Base-by-base conservation (phyloP, 768 basidiomycete genomes). In the Chalciporus chontae region DNA sequence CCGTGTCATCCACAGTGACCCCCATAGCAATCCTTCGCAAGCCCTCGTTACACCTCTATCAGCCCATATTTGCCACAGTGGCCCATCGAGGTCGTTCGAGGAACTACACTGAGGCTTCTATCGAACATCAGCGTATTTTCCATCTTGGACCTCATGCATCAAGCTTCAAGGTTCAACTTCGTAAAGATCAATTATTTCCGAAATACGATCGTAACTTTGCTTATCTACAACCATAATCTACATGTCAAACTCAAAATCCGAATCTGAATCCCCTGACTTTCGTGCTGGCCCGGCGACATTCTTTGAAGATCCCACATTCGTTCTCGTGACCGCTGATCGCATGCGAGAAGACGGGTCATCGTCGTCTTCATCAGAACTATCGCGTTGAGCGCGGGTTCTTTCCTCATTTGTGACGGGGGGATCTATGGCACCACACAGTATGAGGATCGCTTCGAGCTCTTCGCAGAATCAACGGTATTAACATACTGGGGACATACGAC, bases 221-320 rank as follows among this genome's bases (percentile, higher is more conserved):
- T n/a, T n/a, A n/a, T n/a, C n/a, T n/a, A n/a, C n/a, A n/a, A n/a
- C n/a, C n/a, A n/a, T n/a, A 8, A 15, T n/a, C 69, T 78, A 84
- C 70, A 84, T 69, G 59, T 84, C 83, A 62, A 85, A 83, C 60
- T 91, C 89, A 63, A 94, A 87, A 46, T 84, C 83, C 27, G 80
- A 82, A 65, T 92, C 92, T 27, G 86, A 87, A 59, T 86, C 81
- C 38, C 77, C 82, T 36, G 77, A 79, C 53, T 85, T 80, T 52
- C 76, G 73, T 27, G 53, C 60, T 34, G 66, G 59, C 11, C 69
- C 71, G 52, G 80, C 73, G 34, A 87, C 69, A 54, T 85, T 87
- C 71, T 79, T 86, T 21, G 66, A 60, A 3, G 70, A 55, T 26
- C 68, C 71, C 7, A 69, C 70, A 52, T 84, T 87, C 8, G 76